Conservation (phyloP, 305 asterid genomes). For the Fraxinus greggii region DNA sequence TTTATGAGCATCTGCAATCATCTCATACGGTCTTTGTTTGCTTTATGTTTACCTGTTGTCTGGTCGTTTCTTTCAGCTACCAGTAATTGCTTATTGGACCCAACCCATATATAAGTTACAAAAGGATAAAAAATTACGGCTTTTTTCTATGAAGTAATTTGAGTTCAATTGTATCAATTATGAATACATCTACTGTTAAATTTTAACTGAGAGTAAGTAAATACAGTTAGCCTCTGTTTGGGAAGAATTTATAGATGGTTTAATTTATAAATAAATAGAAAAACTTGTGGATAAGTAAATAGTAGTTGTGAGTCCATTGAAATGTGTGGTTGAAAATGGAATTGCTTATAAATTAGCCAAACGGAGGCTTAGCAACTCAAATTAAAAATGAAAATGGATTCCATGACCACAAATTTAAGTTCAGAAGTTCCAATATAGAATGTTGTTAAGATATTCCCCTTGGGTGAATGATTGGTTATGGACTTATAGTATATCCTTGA, state of each 20-base stretch:
- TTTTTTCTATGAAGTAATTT: not conserved
- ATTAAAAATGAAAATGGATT: not conserved
- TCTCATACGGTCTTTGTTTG: not conserved
- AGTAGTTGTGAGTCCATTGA: not conserved
- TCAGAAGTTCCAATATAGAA: not conserved
- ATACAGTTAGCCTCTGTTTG: not conserved
- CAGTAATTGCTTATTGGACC: not conserved
- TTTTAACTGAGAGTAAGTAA: not conserved
- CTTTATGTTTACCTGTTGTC: not conserved
- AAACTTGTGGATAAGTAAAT: not conserved
- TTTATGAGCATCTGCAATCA: not conserved
- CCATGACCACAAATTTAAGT: not conserved
- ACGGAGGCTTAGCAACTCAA: not conserved
- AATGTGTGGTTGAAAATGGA: not conserved
- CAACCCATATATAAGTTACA: not conserved
- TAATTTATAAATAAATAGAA: not conserved
- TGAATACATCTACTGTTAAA: not conserved
- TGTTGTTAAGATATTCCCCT: not conserved
- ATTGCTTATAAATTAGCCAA: not conserved
- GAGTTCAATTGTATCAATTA: not conserved
- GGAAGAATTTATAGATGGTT: not conserved
- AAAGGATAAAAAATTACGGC: not conserved
- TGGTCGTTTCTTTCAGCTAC: constrained; percentile 8
- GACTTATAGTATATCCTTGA: not conserved
- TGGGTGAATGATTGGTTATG: not conserved